Evolutionary conservation across 192 early-diverging fungal genomes (phyloP).

Genomic region (Endogone sp.): DNA sequence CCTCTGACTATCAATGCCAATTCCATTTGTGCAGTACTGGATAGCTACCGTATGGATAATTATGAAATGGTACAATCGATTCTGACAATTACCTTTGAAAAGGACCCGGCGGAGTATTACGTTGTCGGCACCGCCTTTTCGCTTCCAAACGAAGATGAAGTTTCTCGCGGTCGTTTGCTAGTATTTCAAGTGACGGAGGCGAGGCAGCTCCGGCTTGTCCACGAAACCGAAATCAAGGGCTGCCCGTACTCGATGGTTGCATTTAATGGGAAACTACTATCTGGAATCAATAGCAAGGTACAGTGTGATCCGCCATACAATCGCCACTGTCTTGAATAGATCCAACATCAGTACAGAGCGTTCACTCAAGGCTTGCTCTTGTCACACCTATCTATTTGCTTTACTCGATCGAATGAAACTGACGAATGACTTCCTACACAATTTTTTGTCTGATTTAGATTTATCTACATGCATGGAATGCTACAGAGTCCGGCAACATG

Average conservation of each 20-base stretch:
- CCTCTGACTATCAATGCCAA: too few species aligned
- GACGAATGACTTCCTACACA: too few species aligned
- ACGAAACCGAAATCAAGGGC: conserved; percentile 48
- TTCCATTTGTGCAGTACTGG: conserved; percentile 27
- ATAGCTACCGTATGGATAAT: conserved; percentile 32
- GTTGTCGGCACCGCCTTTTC: conserved; percentile 72
- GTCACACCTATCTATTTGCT: too few species aligned
- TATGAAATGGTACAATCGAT: conserved; percentile 42
- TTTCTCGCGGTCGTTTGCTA: conserved; percentile 68
- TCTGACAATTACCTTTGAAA: conserved; percentile 34
- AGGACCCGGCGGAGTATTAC: conserved; percentile 45
- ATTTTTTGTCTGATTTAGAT: conserved; percentile 15
- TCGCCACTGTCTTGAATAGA: conserved; percentile 5
- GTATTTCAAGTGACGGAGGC: conserved; percentile 48
- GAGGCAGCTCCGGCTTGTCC: conserved; percentile 49
- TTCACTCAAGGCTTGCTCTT: too few species aligned
- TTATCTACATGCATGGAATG: conserved; percentile 17
- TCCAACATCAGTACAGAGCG: too few species aligned
- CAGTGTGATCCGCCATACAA: conserved; percentile 5
- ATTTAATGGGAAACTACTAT: conserved; percentile 63
- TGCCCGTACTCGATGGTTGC: conserved; percentile 57
- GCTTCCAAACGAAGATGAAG: conserved; percentile 55
- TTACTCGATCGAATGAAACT: too few species aligned
- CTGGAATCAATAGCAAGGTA: conserved; percentile 64
- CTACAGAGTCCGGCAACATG: neutral